Percentiles rank a stretch among this genome's conserved stretches.
These are phyloP conservation scores for Aspergillus nomiae DNA, from an alignment of 2,329 filamentous ascomycete genomes.

Conservation along the genomic window DNA sequence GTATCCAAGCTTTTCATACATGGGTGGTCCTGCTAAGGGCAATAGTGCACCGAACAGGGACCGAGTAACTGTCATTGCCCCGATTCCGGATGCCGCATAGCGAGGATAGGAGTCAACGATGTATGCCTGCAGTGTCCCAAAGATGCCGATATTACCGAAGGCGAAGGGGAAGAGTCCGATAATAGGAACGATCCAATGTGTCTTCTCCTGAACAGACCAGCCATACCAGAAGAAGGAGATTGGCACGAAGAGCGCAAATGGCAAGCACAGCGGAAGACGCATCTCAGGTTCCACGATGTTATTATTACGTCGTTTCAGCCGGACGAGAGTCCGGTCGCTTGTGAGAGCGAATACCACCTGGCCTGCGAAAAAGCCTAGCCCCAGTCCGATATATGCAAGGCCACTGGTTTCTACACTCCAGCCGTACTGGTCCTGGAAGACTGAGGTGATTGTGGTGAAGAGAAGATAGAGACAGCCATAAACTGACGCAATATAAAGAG, in stretches of 20 bases:
- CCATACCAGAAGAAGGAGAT: constrained; percentile 60
- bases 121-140: constrained; percentile 60
- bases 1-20: constrained; percentile 7
- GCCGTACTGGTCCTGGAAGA: constrained; percentile 13
- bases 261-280: constrained; percentile 56
- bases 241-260: constrained; percentile 55
- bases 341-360: constrained; percentile 36
- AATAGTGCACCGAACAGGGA: constrained; percentile 39
- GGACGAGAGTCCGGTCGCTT: constrained; percentile 32
- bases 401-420: constrained; percentile 12
- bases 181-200: constrained; percentile 62
- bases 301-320: constrained; percentile 35
- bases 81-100: constrained; percentile 52
- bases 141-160: constrained; percentile 53
- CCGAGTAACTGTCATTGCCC: constrained; percentile 55
- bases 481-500: constrained; percentile 10
- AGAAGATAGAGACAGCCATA: constrained; percentile 17
- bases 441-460: constrained; percentile 14
- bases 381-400: constrained; percentile 49
- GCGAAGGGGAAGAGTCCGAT: constrained; percentile 59
- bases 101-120: constrained; percentile 58
- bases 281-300: constrained; percentile 48
- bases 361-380: constrained; percentile 43
- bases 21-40: constrained; percentile 6
- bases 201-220: constrained; percentile 54